Conservation (phyloP, 352 stramenopile species). For the Globisporangium acanthophoron region DNA sequence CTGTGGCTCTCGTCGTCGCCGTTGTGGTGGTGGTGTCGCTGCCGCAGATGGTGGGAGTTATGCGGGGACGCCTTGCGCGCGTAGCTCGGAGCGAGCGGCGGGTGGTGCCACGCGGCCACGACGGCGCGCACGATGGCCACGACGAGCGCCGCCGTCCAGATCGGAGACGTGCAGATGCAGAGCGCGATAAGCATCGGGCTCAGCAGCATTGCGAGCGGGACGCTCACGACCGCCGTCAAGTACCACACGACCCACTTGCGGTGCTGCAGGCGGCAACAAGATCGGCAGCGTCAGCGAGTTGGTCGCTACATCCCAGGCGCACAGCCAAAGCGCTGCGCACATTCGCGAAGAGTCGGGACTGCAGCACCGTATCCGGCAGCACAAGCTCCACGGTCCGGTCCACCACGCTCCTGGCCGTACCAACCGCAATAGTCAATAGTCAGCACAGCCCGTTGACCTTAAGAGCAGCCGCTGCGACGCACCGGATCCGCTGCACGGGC, state of each 20-base stretch:
- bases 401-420: slow-evolving; percentile 17
- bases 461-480: background rate
- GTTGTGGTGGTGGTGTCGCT: slow-evolving; percentile 13
- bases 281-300: background rate
- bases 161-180: slow-evolving; percentile 69
- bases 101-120: slow-evolving; percentile 25
- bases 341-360: slow-evolving; percentile 31
- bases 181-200: slow-evolving; percentile 77
- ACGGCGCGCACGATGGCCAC: slow-evolving; percentile 53
- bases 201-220: slow-evolving; percentile 66
- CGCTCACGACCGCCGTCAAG: slow-evolving; percentile 55
- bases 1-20: slow-evolving; percentile 33
- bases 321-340: slow-evolving; percentile 14
- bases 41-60: background rate
- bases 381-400: slow-evolving; percentile 27
- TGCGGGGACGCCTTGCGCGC: slow-evolving; percentile 20
- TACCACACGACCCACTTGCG: slow-evolving; percentile 62
- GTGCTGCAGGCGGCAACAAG: slow-evolving; percentile 18
- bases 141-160: slow-evolving; percentile 57
- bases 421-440: background rate
- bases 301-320: background rate
- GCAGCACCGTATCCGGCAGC: slow-evolving; percentile 32
- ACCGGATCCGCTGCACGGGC: slow-evolving; percentile 48
- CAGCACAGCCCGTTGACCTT: too few species aligned
- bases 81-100: slow-evolving; percentile 32